phyloP scores from a whole-genome alignment of 2,329 filamentous ascomycete genomes.

The Aspergillus sp. region DNA sequence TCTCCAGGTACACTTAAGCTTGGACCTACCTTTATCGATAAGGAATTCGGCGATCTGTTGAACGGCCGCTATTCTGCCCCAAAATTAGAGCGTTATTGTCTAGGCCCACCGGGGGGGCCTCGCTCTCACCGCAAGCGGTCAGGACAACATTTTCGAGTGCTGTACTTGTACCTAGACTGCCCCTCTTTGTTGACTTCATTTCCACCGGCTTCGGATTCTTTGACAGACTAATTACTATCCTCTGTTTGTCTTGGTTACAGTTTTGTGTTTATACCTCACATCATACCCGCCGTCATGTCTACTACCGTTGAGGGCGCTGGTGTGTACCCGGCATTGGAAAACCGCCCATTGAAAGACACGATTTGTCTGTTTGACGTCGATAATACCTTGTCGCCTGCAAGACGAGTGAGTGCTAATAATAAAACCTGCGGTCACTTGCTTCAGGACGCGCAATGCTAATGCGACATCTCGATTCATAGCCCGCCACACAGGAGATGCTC shows the following conservation, averaged over 20 bases:
- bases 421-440: constrained; percentile 2
- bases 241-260: neutral
- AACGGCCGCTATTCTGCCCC: constrained; percentile 14
- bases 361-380: constrained; percentile 97
- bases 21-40: constrained; percentile 34
- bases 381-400: constrained; percentile 82
- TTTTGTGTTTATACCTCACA: constrained; percentile 11
- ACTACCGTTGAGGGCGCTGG: constrained; percentile 35
- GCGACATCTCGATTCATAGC: constrained; percentile 47
- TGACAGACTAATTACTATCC: neutral
- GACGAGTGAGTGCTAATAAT: constrained; percentile 59
- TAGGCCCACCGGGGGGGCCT: constrained; percentile 10
- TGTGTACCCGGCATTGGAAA: constrained; percentile 72
- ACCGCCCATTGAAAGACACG: constrained; percentile 89
- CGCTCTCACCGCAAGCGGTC: constrained; percentile 36
- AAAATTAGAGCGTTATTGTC: constrained; percentile 15
- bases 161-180: constrained; percentile 11
- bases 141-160: constrained; percentile 20
- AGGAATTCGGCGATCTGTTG: constrained; percentile 17
- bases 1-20: neutral
- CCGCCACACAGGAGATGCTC: constrained; percentile 80
- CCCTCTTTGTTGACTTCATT: constrained; percentile 13
- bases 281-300: constrained; percentile 29
- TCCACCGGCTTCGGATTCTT: neutral
- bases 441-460: constrained; percentile 2